Evolutionary conservation across 1,139 yeast species (phyloP).

Genomic region (Lodderomyces elongisporus): DNA sequence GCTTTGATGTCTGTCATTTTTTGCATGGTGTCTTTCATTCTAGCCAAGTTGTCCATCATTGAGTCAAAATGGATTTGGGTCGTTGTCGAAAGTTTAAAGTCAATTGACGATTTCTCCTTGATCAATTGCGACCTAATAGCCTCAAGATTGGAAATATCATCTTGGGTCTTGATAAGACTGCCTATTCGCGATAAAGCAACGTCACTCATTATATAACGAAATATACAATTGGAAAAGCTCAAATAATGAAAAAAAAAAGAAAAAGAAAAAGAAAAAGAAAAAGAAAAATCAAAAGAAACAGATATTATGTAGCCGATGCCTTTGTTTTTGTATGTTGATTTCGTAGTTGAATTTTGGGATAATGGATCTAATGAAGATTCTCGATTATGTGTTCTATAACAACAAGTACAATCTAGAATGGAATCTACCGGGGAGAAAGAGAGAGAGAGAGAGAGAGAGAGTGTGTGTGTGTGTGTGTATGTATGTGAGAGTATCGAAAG

Average conservation of each 20-base stretch:
- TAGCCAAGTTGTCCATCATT: conserved; percentile 36
- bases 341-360: too few relatives aligned
- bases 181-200: conserved; percentile 42
- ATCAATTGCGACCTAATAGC: conserved; percentile 53
- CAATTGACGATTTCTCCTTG: conserved; percentile 71
- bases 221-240: too few relatives aligned
- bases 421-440: too few relatives aligned
- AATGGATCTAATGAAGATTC: too few relatives aligned
- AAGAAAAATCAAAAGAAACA: background rate
- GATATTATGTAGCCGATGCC: too few relatives aligned
- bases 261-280: background rate
- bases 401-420: too few relatives aligned
- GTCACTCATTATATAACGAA: conserved; percentile 42
- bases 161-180: conserved; percentile 44
- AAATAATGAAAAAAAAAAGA: background rate
- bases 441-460: too few relatives aligned
- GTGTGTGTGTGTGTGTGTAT: too few relatives aligned
- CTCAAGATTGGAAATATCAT: conserved; percentile 55
- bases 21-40: conserved; percentile 32
- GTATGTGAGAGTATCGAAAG: too few relatives aligned
- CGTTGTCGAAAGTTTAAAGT: conserved; percentile 60
- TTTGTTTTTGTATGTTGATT: too few relatives aligned
- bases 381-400: too few relatives aligned
- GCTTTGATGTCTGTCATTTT: conserved; percentile 46
- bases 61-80: conserved; percentile 58